Evolutionary conservation across 108 stramenopile genomes (phyloP).

Genomic region (Skeletonema tropicum): DNA sequence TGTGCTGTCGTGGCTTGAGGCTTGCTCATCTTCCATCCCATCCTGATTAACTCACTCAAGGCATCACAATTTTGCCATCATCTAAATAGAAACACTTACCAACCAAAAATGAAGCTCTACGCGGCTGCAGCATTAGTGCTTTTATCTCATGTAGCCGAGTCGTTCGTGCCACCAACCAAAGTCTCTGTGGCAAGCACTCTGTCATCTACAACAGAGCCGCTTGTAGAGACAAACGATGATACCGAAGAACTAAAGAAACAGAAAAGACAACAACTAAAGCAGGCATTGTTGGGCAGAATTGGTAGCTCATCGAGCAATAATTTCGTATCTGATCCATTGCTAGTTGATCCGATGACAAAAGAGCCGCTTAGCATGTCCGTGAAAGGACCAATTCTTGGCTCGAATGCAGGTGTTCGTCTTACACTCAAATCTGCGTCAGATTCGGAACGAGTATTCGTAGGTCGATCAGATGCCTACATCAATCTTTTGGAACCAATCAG

Average conservation of each 20-base stretch:
- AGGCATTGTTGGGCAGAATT: conserved; percentile 36
- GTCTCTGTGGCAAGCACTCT: background rate
- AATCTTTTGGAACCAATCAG: conserved; percentile 65
- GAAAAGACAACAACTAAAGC: conserved; percentile 25
- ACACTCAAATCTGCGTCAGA: conserved; percentile 52
- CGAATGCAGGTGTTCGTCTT: conserved; percentile 35
- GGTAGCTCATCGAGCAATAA: conserved; percentile 16
- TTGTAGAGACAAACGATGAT: background rate
- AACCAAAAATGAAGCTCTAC: background rate
- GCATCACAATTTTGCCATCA: too few species aligned
- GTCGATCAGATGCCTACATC: conserved; percentile 67
- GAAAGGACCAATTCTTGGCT: conserved; percentile 51
- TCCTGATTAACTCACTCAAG: too few species aligned
- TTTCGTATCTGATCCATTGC: conserved; percentile 58
- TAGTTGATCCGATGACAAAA: conserved; percentile 80
- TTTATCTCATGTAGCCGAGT: background rate
- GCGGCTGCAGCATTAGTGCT: background rate
- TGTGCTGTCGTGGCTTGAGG: too few species aligned
- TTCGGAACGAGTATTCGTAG: conserved; percentile 36
- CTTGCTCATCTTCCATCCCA: too few species aligned
- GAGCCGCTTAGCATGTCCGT: conserved; percentile 55
- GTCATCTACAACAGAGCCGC: conserved; percentile 1
- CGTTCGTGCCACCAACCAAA: background rate
- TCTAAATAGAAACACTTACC: too few species aligned
- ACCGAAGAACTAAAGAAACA: background rate